Percentiles rank a stretch among this genome's conserved stretches.
Evolutionary conservation across 2,329 filamentous ascomycete genomes (phyloP).

Genomic region (Fusarium humuli): DNA sequence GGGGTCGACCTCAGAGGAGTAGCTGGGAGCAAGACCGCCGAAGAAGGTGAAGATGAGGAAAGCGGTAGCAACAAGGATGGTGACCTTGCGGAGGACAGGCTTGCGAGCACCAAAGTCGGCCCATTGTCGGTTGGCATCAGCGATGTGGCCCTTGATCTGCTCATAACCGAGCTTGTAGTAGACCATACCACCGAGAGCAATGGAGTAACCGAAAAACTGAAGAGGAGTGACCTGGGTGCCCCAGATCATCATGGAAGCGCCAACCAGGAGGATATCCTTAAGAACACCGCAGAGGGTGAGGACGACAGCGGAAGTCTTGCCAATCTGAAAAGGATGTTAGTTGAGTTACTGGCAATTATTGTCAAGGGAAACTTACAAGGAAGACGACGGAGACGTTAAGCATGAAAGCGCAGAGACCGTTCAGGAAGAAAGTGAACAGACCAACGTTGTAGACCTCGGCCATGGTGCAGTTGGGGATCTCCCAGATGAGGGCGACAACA

Average conservation of each 20-base stretch:
- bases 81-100: conserved; percentile 81
- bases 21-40: conserved; percentile 72
- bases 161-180: conserved; percentile 90
- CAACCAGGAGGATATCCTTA: conserved; percentile 87
- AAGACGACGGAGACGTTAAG: conserved; percentile 89
- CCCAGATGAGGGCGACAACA: conserved; percentile 77
- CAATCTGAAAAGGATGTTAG: conserved; percentile 71
- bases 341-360: too few species aligned
- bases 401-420: conserved; percentile 82
- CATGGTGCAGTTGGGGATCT: conserved; percentile 76
- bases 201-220: conserved; percentile 86
- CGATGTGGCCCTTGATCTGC: conserved; percentile 82
- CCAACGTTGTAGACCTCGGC: conserved; percentile 80
- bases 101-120: conserved; percentile 84
- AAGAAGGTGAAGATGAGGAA: conserved; percentile 77
- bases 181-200: conserved; percentile 79
- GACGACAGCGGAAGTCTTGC: conserved; percentile 87
- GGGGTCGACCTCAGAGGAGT: conserved; percentile 66
- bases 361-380: conserved; percentile 68
- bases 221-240: conserved; percentile 78
- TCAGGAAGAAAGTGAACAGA: conserved; percentile 76
- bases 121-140: conserved; percentile 81
- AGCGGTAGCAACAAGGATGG: conserved; percentile 73
- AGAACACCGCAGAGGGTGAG: conserved; percentile 89
- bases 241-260: conserved; percentile 85